These are phyloP conservation scores for Conticribra weissflogii DNA, from an alignment of 108 stramenopile species.

Conservation along the genomic window DNA sequence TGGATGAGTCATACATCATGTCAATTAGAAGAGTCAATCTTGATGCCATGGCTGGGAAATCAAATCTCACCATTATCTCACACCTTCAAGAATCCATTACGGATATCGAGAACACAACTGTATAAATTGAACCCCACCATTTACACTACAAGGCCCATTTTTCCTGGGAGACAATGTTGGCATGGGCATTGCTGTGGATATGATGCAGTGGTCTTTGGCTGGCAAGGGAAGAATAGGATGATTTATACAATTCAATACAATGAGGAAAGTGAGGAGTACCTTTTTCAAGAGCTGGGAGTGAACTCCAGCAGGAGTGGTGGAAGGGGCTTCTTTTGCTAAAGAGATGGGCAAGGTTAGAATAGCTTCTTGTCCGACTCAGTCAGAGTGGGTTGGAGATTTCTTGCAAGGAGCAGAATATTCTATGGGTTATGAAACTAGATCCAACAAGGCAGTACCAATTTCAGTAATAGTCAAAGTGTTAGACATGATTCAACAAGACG, in stretches of 20 bases:
- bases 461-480: conserved; percentile 1
- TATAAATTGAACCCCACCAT: background rate
- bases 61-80: conserved; percentile 10
- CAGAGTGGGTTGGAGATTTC: conserved; percentile 12
- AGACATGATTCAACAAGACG: background rate
- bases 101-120: background rate
- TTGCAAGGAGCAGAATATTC: background rate
- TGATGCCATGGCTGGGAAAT: background rate
- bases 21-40: background rate
- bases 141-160: no score
- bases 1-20: background rate
- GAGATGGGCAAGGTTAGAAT: background rate
- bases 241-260: conserved; percentile 12
- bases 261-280: background rate
- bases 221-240: conserved; percentile 2
- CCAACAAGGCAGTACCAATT: conserved; percentile 1
- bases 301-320: conserved; percentile 6
- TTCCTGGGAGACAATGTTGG: background rate
- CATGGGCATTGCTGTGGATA: background rate
- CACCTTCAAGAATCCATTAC: conserved; percentile 16
- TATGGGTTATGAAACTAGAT: conserved; percentile 10
- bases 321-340: conserved; percentile 4
- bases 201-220: background rate
- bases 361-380: conserved; percentile 21
- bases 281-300: conserved; percentile 14